These are phyloP conservation scores for Rhynchosporium secalis DNA, from an alignment of 2,329 filamentous ascomycete species.

Conservation along the genomic window DNA sequence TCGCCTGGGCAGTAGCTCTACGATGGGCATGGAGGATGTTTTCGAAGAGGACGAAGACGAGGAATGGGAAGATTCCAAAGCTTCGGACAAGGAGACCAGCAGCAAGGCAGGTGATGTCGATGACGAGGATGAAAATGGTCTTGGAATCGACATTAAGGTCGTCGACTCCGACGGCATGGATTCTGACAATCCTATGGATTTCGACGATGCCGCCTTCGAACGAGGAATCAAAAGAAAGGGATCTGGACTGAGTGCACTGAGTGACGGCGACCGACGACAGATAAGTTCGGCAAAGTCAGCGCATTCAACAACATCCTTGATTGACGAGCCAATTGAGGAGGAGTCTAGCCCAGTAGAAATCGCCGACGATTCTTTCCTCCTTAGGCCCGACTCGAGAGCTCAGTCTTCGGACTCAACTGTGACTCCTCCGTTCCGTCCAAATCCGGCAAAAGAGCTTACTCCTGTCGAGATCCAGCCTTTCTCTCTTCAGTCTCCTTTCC, in stretches of 20 bases:
- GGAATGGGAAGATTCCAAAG: constrained; percentile 43
- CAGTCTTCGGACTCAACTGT: constrained; percentile 40
- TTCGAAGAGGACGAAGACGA: constrained; percentile 79
- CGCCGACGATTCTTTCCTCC: constrained; percentile 42
- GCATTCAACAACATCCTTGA: constrained; percentile 51
- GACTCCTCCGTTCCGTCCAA: constrained; percentile 37
- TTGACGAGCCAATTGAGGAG: constrained; percentile 53
- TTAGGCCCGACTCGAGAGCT: constrained; percentile 38
- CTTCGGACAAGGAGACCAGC: constrained; percentile 40
- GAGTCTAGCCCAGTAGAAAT: constrained; percentile 43
- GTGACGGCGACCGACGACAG: constrained; percentile 43
- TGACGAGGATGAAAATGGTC: constrained; percentile 40
- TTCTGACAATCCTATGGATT: constrained; percentile 45
- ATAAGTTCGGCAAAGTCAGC: constrained; percentile 48
- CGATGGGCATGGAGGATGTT: constrained; percentile 86
- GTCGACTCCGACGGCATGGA: constrained; percentile 46
- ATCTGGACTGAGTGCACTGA: constrained; percentile 44
- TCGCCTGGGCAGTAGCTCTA: constrained; percentile 65
- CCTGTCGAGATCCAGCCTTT: constrained; percentile 52
- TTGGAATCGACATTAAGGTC: constrained; percentile 47
- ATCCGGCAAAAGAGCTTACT: constrained; percentile 45
- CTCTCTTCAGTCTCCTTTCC: constrained; percentile 46
- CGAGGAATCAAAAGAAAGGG: constrained; percentile 45
- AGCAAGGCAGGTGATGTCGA: constrained; percentile 42
- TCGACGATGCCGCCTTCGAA: constrained; percentile 40